A percentile compares a stretch with the other conserved stretches of the same genome.
phyloP scores from a whole-genome alignment of 2,329 filamentous ascomycete genomes.

The Lachnellula subtilissima region DNA sequence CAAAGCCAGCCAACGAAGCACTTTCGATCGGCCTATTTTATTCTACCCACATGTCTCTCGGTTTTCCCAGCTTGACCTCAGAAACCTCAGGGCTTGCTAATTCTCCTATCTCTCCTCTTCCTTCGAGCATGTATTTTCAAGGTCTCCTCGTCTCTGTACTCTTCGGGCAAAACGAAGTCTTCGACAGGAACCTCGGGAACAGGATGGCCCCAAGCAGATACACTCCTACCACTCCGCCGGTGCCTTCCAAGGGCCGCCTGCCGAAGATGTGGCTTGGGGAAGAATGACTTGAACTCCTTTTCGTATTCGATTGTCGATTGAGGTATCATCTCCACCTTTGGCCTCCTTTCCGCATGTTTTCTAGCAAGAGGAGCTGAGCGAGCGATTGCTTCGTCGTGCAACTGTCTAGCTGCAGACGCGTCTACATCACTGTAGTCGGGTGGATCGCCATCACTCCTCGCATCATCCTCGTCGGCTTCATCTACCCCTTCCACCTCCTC shows the following conservation, averaged over 20 bases:
- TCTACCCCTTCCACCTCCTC: conserved; percentile 21
- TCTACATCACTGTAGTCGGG: conserved; percentile 67
- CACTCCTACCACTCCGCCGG: conserved; percentile 63
- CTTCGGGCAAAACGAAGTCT: conserved; percentile 72
- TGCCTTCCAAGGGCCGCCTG: conserved; percentile 71
- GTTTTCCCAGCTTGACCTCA: neutral
- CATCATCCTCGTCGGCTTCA: conserved; percentile 3
- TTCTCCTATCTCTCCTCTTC: conserved; percentile 42
- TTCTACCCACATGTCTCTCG: conserved; percentile 8
- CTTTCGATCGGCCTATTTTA: conserved; percentile 30
- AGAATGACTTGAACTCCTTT: conserved; percentile 82
- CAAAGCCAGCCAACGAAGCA: conserved; percentile 31
- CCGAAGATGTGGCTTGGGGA: conserved; percentile 63
- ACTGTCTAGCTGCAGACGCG: conserved; percentile 66
- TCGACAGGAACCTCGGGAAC: conserved; percentile 66
- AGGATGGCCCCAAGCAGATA: conserved; percentile 75
- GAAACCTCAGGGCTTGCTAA: conserved; percentile 17
- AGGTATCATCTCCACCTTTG: conserved; percentile 28
- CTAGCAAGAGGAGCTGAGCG: conserved; percentile 23
- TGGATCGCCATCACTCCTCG: conserved; percentile 43
- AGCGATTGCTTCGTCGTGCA: conserved; percentile 46
- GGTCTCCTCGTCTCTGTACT: conserved; percentile 40
- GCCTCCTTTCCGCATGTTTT: conserved; percentile 27
- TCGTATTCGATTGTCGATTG: conserved; percentile 28
- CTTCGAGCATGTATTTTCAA: conserved; percentile 57